A percentile compares a stretch with the other conserved stretches of the same genome.
phyloP scores from a whole-genome alignment of 176 grass and related monocot species.

The Oryza officinalis region DNA sequence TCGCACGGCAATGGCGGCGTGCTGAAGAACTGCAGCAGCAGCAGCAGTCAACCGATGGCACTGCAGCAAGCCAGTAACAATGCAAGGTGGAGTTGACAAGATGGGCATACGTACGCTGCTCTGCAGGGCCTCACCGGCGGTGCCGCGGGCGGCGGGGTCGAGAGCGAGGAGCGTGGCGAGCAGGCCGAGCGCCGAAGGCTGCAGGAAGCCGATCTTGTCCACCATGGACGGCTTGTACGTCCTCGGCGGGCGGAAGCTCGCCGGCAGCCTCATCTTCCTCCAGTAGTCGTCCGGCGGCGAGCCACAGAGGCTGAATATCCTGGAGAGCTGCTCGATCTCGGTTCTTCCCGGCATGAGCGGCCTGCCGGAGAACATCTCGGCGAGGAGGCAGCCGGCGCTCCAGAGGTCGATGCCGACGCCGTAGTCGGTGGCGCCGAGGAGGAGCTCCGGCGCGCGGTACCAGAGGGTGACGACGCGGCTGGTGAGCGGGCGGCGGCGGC shows the following conservation, averaged over 20 bases:
- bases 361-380: constrained; percentile 56
- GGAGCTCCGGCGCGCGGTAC: constrained; percentile 55
- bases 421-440: constrained; percentile 46
- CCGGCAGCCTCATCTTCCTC: constrained; percentile 46
- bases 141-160: constrained; percentile 51
- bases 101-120: constrained; percentile 30
- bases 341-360: constrained; percentile 38
- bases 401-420: constrained; percentile 56
- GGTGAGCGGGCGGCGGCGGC: constrained; percentile 44
- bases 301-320: constrained; percentile 61
- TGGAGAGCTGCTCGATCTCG: constrained; percentile 62
- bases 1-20: constrained; percentile 47
- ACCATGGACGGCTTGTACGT: constrained; percentile 40
- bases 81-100: neutral
- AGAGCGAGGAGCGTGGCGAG: constrained; percentile 54
- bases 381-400: constrained; percentile 57
- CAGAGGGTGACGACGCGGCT: constrained; percentile 61
- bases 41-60: neutral
- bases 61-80: neutral
- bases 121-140: constrained; percentile 56
- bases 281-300: constrained; percentile 69
- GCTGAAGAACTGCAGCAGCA: constrained; percentile 47
- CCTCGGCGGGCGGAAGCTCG: constrained; percentile 40
- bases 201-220: constrained; percentile 50
- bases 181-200: constrained; percentile 38